Evolutionary conservation across 495 filamentous ascomycete genomes (phyloP).

Genomic region (Glutinoglossum americanum): DNA sequence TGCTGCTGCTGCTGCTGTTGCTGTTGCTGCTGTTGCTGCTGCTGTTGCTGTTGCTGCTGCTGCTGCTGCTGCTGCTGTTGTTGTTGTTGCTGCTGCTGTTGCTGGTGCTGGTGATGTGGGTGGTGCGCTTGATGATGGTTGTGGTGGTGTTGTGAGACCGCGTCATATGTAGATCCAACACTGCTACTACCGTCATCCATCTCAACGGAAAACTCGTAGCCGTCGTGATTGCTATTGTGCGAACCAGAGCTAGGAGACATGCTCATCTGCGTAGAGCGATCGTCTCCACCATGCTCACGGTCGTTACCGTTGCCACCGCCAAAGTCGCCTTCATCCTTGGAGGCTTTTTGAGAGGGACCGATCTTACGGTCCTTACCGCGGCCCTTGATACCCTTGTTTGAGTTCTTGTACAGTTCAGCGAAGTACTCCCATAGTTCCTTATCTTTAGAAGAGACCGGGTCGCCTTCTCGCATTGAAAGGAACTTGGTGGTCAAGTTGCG

Average conservation of each 20-base stretch:
- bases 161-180: not conserved
- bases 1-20: not conserved
- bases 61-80: not conserved
- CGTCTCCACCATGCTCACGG: not conserved
- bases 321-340: constrained; percentile 1
- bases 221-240: not conserved
- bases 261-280: not conserved
- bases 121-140: not conserved
- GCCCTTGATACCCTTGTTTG: constrained; percentile 85
- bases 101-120: not conserved
- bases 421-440: constrained; percentile 76
- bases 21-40: not conserved
- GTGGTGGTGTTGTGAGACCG: not conserved
- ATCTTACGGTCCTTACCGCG: constrained; percentile 59
- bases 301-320: not conserved
- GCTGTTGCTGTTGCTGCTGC: not conserved
- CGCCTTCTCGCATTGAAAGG: constrained; percentile 35
- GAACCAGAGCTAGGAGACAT: not conserved
- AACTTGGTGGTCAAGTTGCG: constrained; percentile 54
- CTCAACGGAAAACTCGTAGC: constrained; percentile 2
- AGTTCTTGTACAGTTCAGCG: constrained; percentile 72
- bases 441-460: constrained; percentile 42
- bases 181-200: constrained; percentile 2
- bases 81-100: constrained; percentile 1
- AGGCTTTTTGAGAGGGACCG: not conserved